Evolutionary conservation across 2,329 filamentous ascomycete species (phyloP).

Genomic region (Mycosphaerella sp.): DNA sequence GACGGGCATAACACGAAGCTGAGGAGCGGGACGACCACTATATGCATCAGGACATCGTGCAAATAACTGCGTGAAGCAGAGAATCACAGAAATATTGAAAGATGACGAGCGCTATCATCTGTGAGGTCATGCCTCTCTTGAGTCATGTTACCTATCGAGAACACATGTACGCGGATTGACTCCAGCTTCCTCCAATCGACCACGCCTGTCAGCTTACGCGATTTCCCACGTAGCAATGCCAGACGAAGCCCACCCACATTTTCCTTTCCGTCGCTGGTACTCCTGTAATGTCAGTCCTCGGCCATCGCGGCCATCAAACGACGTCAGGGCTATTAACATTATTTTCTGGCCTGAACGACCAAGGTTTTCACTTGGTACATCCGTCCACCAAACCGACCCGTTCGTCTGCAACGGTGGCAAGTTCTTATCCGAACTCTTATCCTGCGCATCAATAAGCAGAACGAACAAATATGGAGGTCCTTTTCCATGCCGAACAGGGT

Average conservation of each 20-base stretch:
- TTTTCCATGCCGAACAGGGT: conserved; percentile 59
- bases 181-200: background rate
- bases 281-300: conserved; percentile 48
- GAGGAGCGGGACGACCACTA: too few relatives aligned
- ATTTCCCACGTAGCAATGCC: conserved; percentile 52
- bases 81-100: too few relatives aligned
- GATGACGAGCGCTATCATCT: too few relatives aligned
- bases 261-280: conserved; percentile 45
- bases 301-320: conserved; percentile 46
- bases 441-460: conserved; percentile 58
- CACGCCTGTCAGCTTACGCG: conserved; percentile 26
- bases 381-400: conserved; percentile 79
- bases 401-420: conserved; percentile 62
- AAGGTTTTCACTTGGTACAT: conserved; percentile 59
- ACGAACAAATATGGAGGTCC: conserved; percentile 65
- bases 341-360: conserved; percentile 64
- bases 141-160: background rate
- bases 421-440: conserved; percentile 52
- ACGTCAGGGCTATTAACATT: conserved; percentile 56
- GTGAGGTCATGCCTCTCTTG: too few relatives aligned
- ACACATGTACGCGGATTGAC: background rate
- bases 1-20: too few relatives aligned
- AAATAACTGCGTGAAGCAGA: too few relatives aligned
- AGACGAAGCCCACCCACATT: conserved; percentile 44
- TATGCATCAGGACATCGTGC: too few relatives aligned